A percentile compares a stretch with the other conserved stretches of the same genome.
Conservation (phyloP, 805 yeast species). For the Metschnikowia amazonensis region DNA sequence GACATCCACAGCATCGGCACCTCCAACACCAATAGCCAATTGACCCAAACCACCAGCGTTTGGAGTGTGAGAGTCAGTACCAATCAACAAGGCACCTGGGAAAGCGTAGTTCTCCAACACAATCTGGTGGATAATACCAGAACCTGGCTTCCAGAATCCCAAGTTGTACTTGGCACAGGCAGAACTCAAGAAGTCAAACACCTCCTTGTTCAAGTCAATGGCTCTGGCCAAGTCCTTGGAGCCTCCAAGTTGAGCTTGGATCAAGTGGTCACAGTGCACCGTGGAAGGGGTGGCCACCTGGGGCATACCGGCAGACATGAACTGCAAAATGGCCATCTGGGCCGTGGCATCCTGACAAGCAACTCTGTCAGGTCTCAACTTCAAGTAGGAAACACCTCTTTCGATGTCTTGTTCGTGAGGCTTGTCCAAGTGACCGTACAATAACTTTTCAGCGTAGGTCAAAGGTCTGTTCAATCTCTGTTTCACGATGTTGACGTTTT, state of each 20-base stretch:
- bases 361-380: slow-evolving; percentile 95
- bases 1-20: slow-evolving; percentile 98
- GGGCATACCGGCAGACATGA: slow-evolving; percentile 92
- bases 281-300: slow-evolving; percentile 92
- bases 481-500: slow-evolving; percentile 81
- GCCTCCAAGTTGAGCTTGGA: slow-evolving; percentile 94
- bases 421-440: slow-evolving; percentile 91
- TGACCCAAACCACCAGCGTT: slow-evolving; percentile 98
- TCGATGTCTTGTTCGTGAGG: slow-evolving; percentile 82
- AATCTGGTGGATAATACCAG: slow-evolving; percentile 97
- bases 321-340: slow-evolving; percentile 95
- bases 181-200: slow-evolving; percentile 82
- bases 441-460: slow-evolving; percentile 91
- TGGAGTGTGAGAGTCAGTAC: slow-evolving; percentile 97
- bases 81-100: slow-evolving; percentile 95
- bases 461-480: slow-evolving; percentile 81
- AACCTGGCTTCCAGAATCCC: slow-evolving; percentile 99
- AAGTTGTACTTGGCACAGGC: slow-evolving; percentile 94
- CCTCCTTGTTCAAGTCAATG: slow-evolving; percentile 87
- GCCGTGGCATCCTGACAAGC: slow-evolving; percentile 99
- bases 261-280: slow-evolving; percentile 96
- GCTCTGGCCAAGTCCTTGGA: slow-evolving; percentile 81
- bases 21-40: slow-evolving; percentile 98
- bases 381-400: slow-evolving; percentile 88
- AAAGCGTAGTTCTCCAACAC: slow-evolving; percentile 93